phyloP scores from a whole-genome alignment of 768 basidiomycete species.

The Inosperma sp. region DNA sequence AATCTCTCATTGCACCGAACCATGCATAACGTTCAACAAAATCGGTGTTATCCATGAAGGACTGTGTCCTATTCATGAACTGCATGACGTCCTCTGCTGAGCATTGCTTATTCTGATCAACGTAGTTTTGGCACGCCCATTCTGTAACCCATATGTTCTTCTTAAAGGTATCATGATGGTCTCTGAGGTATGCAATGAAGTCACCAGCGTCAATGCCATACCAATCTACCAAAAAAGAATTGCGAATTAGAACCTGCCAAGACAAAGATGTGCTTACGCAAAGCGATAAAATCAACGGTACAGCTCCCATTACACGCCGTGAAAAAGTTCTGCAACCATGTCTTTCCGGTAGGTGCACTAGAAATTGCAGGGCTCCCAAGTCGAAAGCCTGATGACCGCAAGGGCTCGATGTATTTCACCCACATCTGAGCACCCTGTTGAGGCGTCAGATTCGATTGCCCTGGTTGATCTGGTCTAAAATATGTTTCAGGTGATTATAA shows the following conservation, averaged over 20 bases:
- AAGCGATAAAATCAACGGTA: constrained; percentile 45
- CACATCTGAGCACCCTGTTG: constrained; percentile 49
- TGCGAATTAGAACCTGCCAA: background rate
- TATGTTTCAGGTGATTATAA: too few relatives aligned
- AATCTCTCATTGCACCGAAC: too few relatives aligned
- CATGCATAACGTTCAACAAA: constrained; percentile 7
- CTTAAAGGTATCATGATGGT: constrained; percentile 47
- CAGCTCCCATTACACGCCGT: constrained; percentile 47
- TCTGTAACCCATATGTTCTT: constrained; percentile 61
- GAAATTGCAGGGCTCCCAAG: constrained; percentile 59
- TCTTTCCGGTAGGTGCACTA: constrained; percentile 44
- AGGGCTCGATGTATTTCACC: constrained; percentile 53
- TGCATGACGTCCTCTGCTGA: constrained; percentile 36
- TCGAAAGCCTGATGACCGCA: constrained; percentile 44
- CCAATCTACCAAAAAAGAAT: constrained; percentile 27
- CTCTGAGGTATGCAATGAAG: constrained; percentile 52
- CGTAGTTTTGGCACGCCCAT: constrained; percentile 25
- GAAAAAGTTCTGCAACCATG: constrained; percentile 54
- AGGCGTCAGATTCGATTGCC: constrained; percentile 44
- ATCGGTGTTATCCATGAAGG: constrained; percentile 2
- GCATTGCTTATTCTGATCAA: background rate
- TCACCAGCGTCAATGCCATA: constrained; percentile 54
- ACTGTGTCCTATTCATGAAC: constrained; percentile 48
- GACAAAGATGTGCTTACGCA: constrained; percentile 50
- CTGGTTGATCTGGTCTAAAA: constrained; percentile 53